These are phyloP conservation scores for Phaeosphaeriaceae sp. DNA, from an alignment of 2,329 filamentous ascomycete species.

Conservation along the genomic window DNA sequence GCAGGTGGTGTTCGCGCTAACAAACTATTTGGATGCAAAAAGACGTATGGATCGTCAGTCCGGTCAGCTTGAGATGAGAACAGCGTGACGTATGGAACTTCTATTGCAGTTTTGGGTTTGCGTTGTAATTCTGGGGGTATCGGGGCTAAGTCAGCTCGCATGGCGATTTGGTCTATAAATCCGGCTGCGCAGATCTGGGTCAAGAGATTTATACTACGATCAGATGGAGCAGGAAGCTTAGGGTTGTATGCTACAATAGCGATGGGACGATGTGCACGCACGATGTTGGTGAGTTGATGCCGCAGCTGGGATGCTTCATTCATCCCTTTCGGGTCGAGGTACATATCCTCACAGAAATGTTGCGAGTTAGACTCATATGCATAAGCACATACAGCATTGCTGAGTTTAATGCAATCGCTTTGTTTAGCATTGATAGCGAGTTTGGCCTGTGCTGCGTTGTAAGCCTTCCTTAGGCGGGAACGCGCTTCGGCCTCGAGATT, in stretches of 20 bases:
- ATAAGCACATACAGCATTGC: constrained; percentile 88
- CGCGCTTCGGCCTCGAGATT: constrained; percentile 73
- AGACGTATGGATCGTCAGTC: constrained; percentile 67
- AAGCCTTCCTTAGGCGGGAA: constrained; percentile 67
- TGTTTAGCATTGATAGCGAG: constrained; percentile 78
- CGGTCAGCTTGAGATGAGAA: constrained; percentile 65
- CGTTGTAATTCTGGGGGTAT: constrained; percentile 60
- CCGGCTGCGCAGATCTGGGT: constrained; percentile 92
- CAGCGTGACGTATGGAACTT: constrained; percentile 89
- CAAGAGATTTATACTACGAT: constrained; percentile 74
- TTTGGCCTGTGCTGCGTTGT: constrained; percentile 75
- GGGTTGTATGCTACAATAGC: constrained; percentile 48
- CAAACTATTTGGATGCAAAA: constrained; percentile 84
- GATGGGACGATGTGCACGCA: constrained; percentile 72
- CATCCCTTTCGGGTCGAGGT: constrained; percentile 85
- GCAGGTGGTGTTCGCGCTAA: constrained; percentile 64
- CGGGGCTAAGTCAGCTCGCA: constrained; percentile 85
- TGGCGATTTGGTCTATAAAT: constrained; percentile 93
- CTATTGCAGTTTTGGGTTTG: constrained; percentile 83
- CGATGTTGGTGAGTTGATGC: constrained; percentile 79
- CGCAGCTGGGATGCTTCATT: constrained; percentile 85
- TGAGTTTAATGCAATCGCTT: constrained; percentile 87
- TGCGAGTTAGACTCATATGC: constrained; percentile 59
- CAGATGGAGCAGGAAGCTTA: constrained; percentile 64
- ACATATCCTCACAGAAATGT: constrained; percentile 80